phyloP scores from a whole-genome alignment of 2,329 filamentous ascomycete genomes.

The Botrytis medusae region DNA sequence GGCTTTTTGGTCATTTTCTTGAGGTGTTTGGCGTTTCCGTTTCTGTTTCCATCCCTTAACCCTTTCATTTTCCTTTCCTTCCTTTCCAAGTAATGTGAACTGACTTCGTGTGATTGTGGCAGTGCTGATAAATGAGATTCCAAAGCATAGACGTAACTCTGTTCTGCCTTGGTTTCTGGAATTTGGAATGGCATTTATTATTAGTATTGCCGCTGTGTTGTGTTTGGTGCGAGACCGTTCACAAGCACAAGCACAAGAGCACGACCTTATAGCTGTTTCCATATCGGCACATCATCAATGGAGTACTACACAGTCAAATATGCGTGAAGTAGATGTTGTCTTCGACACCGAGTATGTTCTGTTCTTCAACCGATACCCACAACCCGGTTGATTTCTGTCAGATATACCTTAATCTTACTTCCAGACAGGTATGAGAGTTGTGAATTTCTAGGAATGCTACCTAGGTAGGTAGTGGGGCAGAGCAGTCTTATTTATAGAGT shows the following conservation, averaged over 20 bases:
- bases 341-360: background rate
- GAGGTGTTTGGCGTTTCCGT: background rate
- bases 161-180: constrained; percentile 11
- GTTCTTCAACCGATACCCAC: background rate
- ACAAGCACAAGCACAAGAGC: background rate
- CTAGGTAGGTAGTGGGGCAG: background rate
- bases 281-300: background rate
- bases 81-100: background rate
- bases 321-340: background rate
- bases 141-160: background rate
- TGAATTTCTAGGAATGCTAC: background rate
- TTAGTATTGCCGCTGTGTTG: background rate
- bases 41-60: background rate
- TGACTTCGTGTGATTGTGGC: background rate
- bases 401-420: background rate
- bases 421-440: background rate
- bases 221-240: background rate
- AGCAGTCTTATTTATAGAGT: background rate
- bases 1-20: constrained; percentile 4
- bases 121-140: background rate
- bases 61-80: background rate
- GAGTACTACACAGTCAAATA: background rate
- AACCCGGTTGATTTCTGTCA: background rate
- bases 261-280: background rate
- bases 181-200: background rate